These are phyloP conservation scores for Komagataella populi DNA, from an alignment of 805 yeast species.

Conservation along the genomic window DNA sequence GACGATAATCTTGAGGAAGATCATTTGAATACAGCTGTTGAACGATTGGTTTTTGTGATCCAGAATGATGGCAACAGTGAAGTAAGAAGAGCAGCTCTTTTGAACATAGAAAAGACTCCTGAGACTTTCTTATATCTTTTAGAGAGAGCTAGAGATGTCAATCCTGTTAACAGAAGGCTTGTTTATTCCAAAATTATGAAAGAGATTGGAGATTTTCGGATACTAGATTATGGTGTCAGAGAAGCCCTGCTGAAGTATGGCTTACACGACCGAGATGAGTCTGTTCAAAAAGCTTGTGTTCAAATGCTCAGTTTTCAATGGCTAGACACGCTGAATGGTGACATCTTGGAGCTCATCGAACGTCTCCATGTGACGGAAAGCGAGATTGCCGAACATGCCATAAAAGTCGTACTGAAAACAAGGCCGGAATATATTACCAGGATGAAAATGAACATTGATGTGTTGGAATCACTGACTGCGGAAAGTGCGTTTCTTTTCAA, in stretches of 20 bases:
- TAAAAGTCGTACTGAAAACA: conserved; percentile 45
- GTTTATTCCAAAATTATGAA: conserved; percentile 14
- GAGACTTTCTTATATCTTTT: conserved; percentile 44
- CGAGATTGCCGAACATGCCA: conserved; percentile 51
- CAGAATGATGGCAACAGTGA: conserved; percentile 79
- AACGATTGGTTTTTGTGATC: conserved; percentile 33
- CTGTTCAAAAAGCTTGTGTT: conserved; percentile 59
- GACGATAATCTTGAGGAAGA: conserved; percentile 18
- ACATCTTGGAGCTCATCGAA: conserved; percentile 59
- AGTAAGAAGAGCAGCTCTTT: conserved; percentile 73
- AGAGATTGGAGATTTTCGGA: conserved; percentile 6
- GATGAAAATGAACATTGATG: conserved; percentile 45
- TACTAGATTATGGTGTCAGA: conserved; percentile 38
- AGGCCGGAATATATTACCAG: conserved; percentile 50
- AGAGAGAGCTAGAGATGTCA: conserved; percentile 75
- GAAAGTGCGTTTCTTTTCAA: conserved; percentile 67
- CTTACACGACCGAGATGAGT: conserved; percentile 67
- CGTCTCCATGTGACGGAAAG: conserved; percentile 58
- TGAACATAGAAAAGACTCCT: conserved; percentile 47
- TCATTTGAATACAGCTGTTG: conserved; percentile 31
- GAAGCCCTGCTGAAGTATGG: conserved; percentile 75
- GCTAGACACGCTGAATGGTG: conserved; percentile 57
- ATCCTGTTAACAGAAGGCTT: conserved; percentile 55
- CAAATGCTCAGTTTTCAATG: conserved; percentile 60
- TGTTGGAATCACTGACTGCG: conserved; percentile 59